Evolutionary conservation across 495 filamentous ascomycete species (phyloP).

Genomic region (Podospora didyma): DNA sequence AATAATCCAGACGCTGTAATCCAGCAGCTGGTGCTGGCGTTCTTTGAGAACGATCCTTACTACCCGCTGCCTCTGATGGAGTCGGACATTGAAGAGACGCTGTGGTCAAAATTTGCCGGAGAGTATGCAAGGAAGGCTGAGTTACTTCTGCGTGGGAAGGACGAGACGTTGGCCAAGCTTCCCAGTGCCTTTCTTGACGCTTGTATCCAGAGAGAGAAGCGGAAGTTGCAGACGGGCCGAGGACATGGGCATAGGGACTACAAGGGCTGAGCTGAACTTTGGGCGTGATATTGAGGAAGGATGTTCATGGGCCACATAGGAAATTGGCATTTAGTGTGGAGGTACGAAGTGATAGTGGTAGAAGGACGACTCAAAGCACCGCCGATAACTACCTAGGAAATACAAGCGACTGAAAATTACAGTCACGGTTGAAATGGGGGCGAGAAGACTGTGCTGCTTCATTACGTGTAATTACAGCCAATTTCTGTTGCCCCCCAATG

Average conservation of each 20-base stretch:
- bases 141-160: not conserved
- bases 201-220: slow-evolving; percentile 12
- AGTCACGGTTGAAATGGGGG: no score
- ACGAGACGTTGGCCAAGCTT: not conserved
- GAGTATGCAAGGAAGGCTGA: slow-evolving; percentile 7
- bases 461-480: no score
- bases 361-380: no score
- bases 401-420: no score
- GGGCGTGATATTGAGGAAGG: no score
- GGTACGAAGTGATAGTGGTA: no score
- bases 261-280: not conserved
- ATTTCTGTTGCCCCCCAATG: no score
- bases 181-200: slow-evolving; percentile 8
- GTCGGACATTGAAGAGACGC: not conserved
- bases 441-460: no score
- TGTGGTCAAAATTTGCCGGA: slow-evolving; percentile 4
- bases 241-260: slow-evolving; percentile 1
- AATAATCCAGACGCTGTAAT: slow-evolving; percentile 3
- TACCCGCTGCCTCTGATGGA: slow-evolving; percentile 13
- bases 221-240: slow-evolving; percentile 6
- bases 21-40: slow-evolving; percentile 9
- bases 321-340: no score
- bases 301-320: no score
- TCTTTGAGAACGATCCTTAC: slow-evolving; percentile 18
- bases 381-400: no score